Evolutionary conservation across 257 asterid genomes (phyloP).

Genomic region (Solanum habrochaites): DNA sequence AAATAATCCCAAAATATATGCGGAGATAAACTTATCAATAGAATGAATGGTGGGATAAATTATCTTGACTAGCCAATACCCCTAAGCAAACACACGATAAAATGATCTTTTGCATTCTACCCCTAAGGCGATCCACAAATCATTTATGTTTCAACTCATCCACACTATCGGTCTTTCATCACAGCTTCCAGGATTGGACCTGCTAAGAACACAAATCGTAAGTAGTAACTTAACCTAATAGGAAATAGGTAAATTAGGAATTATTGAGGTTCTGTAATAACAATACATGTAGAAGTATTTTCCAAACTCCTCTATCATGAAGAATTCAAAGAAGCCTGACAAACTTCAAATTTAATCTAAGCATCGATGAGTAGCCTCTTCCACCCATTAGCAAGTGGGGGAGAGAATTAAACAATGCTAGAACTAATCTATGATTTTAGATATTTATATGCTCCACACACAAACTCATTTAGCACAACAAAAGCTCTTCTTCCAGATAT

Average conservation of each 20-base stretch:
- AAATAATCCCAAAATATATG: too few species aligned
- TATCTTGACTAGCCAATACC: neutral
- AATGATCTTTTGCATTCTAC: neutral
- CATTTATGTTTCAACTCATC: neutral
- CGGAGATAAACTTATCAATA: neutral
- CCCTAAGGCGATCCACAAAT: neutral
- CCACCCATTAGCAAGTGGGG: conserved; percentile 8
- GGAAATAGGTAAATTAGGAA: neutral
- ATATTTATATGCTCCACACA: neutral
- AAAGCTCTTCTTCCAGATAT: neutral
- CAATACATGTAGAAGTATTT: conserved; percentile 12
- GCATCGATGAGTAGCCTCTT: conserved; percentile 17
- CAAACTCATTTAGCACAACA: neutral
- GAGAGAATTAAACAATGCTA: conserved; percentile 9
- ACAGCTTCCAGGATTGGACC: neutral
- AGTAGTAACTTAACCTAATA: neutral
- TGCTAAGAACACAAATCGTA: neutral
- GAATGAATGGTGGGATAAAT: neutral
- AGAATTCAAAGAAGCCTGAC: conserved; percentile 30
- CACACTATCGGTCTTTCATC: neutral
- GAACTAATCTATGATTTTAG: neutral
- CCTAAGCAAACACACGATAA: neutral
- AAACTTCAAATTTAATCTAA: conserved; percentile 11
- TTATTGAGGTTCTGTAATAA: neutral
- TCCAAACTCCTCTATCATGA: conserved; percentile 43